These are phyloP conservation scores for Toxoplasma gondii DNA, from an alignment of 169 alveolate genomes.

Conservation along the genomic window DNA sequence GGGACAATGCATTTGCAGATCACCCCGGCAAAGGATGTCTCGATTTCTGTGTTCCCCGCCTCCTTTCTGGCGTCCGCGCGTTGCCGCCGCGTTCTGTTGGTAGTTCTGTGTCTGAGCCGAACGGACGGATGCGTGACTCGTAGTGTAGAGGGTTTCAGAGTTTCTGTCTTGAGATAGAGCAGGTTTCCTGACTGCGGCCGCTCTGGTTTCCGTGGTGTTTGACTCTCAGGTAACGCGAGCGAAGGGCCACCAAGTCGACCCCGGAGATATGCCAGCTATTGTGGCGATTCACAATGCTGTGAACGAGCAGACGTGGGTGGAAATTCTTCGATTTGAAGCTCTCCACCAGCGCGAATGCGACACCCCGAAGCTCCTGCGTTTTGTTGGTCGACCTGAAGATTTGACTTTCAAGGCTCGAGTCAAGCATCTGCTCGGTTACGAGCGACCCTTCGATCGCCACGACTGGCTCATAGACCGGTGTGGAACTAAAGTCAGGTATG, in stretches of 20 bases:
- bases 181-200: too few species aligned
- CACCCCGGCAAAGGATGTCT: too few species aligned
- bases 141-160: too few species aligned
- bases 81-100: too few species aligned
- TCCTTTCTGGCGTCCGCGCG: too few species aligned
- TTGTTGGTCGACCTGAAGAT: slow-evolving; percentile 52
- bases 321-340: slow-evolving; percentile 14
- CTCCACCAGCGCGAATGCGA: slow-evolving; percentile 50
- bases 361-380: slow-evolving; percentile 57
- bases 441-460: slow-evolving; percentile 61
- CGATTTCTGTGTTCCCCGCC: too few species aligned
- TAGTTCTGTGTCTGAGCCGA: too few species aligned
- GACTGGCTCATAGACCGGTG: slow-evolving; percentile 71
- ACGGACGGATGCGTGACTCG: too few species aligned
- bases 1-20: too few species aligned
- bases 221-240: slow-evolving; percentile 32
- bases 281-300: slow-evolving; percentile 68
- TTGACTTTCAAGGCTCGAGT: slow-evolving; percentile 24
- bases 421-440: slow-evolving; percentile 22
- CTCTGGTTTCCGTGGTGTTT: not conserved
- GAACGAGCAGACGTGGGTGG: slow-evolving; percentile 57
- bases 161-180: too few species aligned
- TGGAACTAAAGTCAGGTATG: slow-evolving; percentile 49
- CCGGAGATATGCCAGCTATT: slow-evolving; percentile 53
- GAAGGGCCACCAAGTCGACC: slow-evolving; percentile 58